Conservation (phyloP, 768 basidiomycete species). For the Suillus ampliporus region DNA sequence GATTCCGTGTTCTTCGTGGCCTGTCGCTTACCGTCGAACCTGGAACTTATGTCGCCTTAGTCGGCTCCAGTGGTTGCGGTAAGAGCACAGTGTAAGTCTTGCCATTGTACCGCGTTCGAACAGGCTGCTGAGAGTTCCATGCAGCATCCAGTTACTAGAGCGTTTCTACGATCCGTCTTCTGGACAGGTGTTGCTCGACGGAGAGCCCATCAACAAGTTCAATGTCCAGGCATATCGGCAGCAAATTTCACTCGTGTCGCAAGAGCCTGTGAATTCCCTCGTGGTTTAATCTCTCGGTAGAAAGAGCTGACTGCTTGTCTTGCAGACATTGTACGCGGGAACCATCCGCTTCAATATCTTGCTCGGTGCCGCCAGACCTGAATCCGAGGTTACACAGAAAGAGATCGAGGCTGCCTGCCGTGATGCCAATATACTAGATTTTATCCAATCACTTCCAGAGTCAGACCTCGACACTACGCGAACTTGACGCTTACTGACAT, state of each 20-base stretch:
- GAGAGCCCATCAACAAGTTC: slow-evolving; percentile 72
- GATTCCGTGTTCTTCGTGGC: slow-evolving; percentile 81
- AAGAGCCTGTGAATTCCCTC: slow-evolving; percentile 61
- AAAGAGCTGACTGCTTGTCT: neutral
- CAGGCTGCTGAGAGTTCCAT: slow-evolving; percentile 9
- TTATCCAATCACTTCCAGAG: slow-evolving; percentile 84
- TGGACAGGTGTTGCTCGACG: slow-evolving; percentile 76
- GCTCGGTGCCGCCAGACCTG: slow-evolving; percentile 80
- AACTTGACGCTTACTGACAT: slow-evolving; percentile 15
- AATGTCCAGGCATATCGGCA: slow-evolving; percentile 89
- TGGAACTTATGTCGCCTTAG: slow-evolving; percentile 81
- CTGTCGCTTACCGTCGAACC: slow-evolving; percentile 74
- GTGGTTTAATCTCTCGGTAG: slow-evolving; percentile 13
- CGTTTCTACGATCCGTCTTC: slow-evolving; percentile 86
- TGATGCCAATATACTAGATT: slow-evolving; percentile 90
- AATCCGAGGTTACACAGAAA: slow-evolving; percentile 78
- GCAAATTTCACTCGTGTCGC: slow-evolving; percentile 88
- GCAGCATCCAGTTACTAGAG: slow-evolving; percentile 79
- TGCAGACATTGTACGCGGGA: slow-evolving; percentile 81
- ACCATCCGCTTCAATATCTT: slow-evolving; percentile 91
- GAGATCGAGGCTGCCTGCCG: slow-evolving; percentile 88
- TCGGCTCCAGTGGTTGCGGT: slow-evolving; percentile 81
- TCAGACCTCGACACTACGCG: slow-evolving; percentile 41
- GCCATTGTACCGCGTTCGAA: neutral
- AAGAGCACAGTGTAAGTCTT: slow-evolving; percentile 76